phyloP scores from a whole-genome alignment of 1,284 basidiomycete genomes.

The Chondrostereum purpureum region DNA sequence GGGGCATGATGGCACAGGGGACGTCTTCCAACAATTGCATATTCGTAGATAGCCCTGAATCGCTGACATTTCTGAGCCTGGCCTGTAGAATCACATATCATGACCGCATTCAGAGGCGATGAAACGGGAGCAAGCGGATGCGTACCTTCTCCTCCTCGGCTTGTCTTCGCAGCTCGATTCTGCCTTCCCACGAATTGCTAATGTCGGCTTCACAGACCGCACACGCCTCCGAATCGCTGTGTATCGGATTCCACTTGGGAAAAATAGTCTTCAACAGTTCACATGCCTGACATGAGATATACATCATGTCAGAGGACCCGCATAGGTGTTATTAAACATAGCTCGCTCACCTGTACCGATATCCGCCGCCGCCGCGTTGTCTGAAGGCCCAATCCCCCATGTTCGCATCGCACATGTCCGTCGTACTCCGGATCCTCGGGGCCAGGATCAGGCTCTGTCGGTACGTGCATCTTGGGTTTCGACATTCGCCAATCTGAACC shows the following conservation, averaged over 20 bases:
- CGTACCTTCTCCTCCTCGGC: conserved; percentile 72
- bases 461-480: conserved; percentile 69
- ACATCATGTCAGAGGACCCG: not conserved
- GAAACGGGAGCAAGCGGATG: not conserved
- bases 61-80: conserved; percentile 53
- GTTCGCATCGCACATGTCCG: conserved; percentile 62
- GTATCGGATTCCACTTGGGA: conserved; percentile 55
- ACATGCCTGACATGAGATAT: conserved; percentile 38
- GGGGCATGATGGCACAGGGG: conserved; percentile 52
- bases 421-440: conserved; percentile 54
- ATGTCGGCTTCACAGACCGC: conserved; percentile 49
- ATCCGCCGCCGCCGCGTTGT: conserved; percentile 51
- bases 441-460: conserved; percentile 48
- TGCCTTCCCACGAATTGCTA: conserved; percentile 52
- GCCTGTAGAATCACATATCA: conserved; percentile 31
- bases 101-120: conserved; percentile 1
- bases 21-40: conserved; percentile 37
- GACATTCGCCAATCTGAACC: conserved; percentile 60
- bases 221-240: conserved; percentile 47
- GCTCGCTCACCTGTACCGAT: conserved; percentile 42
- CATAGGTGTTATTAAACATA: not conserved
- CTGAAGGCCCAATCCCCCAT: conserved; percentile 52
- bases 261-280: conserved; percentile 50
- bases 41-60: conserved; percentile 43
- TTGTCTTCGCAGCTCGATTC: conserved; percentile 47